Conservation (phyloP, 306 rosid species). For the Lupinus albus region DNA sequence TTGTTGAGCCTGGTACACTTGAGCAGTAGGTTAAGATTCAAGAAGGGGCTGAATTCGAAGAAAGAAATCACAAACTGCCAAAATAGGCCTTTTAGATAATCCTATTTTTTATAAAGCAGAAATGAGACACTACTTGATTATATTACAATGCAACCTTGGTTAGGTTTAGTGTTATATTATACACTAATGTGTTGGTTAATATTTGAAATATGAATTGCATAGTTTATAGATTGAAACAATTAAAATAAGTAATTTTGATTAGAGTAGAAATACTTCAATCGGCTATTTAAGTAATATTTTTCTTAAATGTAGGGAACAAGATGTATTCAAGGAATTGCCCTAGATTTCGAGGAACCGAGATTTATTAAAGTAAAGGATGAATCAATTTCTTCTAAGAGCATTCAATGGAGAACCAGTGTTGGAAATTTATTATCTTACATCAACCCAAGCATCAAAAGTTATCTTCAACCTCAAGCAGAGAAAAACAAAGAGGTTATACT, state of each 20-base stretch:
- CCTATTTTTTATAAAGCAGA: neutral
- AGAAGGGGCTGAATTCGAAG: neutral
- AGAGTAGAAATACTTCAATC: neutral
- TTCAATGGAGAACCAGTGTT: slow-evolving; percentile 27
- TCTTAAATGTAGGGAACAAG: slow-evolving; percentile 47
- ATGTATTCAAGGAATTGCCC: slow-evolving; percentile 52
- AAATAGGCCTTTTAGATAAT: neutral
- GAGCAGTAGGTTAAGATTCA: neutral
- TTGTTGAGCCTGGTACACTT: neutral
- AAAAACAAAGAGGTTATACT: slow-evolving; percentile 34
- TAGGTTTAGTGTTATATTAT: neutral
- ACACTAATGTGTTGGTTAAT: no score
- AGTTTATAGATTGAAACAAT: no score
- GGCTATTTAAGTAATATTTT: slow-evolving; percentile 8
- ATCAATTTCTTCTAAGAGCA: slow-evolving; percentile 32
- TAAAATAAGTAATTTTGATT: no score
- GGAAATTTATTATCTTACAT: slow-evolving; percentile 16
- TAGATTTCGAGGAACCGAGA: slow-evolving; percentile 38
- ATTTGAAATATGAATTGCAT: no score
- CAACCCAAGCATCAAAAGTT: slow-evolving; percentile 24
- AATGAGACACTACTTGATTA: neutral
- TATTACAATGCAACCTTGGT: neutral
- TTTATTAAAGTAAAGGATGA: slow-evolving; percentile 16
- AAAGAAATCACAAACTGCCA: neutral
- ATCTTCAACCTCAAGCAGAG: slow-evolving; percentile 38